Base-by-base conservation (phyloP, 2,329 filamentous ascomycete species). In the Elsinoe ampelina region DNA sequence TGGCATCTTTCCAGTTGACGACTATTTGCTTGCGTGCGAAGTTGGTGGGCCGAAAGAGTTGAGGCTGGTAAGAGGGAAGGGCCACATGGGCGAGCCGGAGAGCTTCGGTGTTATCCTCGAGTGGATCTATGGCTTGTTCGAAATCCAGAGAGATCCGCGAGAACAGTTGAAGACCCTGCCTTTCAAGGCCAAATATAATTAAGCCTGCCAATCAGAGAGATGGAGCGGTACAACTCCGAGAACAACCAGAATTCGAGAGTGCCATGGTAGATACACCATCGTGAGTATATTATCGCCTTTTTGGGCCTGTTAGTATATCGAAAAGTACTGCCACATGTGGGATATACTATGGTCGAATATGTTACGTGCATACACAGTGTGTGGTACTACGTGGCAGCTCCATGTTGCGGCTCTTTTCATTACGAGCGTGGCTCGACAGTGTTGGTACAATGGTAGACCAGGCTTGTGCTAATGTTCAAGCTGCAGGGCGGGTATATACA, bases 1-100 rank as follows among this genome's bases (percentile, higher is more conserved):
- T 63, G 80, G 81, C 69, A 81, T 83, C 48, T 83, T 83, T 66
- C 80, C 80, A 0, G 79, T 83, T 45, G 80, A 83, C 62, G 80
- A 83, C 62, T 78, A 80, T 57, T 78, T 79, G 61, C 65, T 82
- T 39, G 77, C 77, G 22, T 62, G 82, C 47, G 70, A 75, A 38
- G 75, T 78, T 64, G 80, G 79, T 0, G 64, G 69, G 17, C 74
- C 77, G 1, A 83, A 83, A 67, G 73, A 79, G 63, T 78, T 69
- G 42, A 68, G 71, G 20, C 76, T 78, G 57, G 71, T 78, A 0
- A 56, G 65, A 2, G 69, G 67, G 0, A 65, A 64, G 10, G 77
- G 76, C 65, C 76, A 78, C 57, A 78, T 78, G 76, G 76, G 76
- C 1, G 76, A 78, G 66, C 76, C 76, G 4, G 71, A 73, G 63